Evolutionary conservation across 208 protist species (phyloP), one percentile per base, ranked within the genome.

Genomic region (Wallacemonas rigidus): DNA sequence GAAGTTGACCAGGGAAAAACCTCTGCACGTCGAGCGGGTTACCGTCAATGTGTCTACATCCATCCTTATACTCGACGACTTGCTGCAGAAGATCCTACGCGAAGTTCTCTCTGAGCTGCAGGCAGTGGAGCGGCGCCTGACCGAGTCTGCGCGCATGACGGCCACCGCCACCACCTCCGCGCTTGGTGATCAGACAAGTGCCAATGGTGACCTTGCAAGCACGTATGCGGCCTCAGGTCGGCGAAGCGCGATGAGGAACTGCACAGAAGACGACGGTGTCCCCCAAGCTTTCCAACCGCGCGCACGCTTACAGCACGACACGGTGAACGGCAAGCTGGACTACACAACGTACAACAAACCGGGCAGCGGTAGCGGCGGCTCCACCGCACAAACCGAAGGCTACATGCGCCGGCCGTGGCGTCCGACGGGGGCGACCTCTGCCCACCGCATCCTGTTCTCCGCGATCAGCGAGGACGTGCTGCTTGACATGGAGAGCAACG

Each of bases 91-190:
- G 54, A 87, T 96, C 41, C 69, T 91, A 38, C 58, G 70, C 47
- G 89, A 96, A 67, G 80, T 90, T 26, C 74, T 90, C 41, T 78
- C 72, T 14, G 91, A 93, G 74, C 75, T 94, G n/a, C 85, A 91
- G 15, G 58, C 62, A 0, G 14, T 90, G 36, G 79, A 92, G 53
- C 26, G 57, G 57, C 85, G 85, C 48, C 64, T 88, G 61, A 40
- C 40, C 39, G 69, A 53, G 14, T 3, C 44, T 11, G 44, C 57
- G 5, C 2, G 4, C n/a, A 5, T 26, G 48, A 11, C 70, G 2
- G 39, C 58, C 17, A 55, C 51, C 39, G 43, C 51, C 43, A 67
- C 69, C 57, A 57, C 26, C 26, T 26, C 26, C 26, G 26, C 26
- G 26, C 26, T 26, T 26, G 26, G 26, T 26, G 26, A 26, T 26